A percentile compares a stretch with the other conserved stretches of the same genome.
These are phyloP conservation scores for Diaporthe velutina DNA, from an alignment of 2,329 filamentous ascomycete species.

Conservation along the genomic window DNA sequence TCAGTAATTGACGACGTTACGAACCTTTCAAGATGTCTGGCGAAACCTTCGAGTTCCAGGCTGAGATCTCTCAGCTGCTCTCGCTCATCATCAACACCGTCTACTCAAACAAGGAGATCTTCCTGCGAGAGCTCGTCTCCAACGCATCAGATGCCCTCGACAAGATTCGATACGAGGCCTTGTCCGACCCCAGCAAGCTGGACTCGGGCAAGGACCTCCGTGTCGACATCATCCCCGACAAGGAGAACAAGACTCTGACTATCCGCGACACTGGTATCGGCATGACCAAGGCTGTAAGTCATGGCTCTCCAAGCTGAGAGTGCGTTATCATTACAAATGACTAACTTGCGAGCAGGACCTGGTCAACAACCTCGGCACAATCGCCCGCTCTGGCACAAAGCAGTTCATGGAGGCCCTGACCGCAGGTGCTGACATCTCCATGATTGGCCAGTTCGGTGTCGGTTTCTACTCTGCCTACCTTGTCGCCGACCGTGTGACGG, in stretches of 20 bases:
- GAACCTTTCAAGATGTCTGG: slow-evolving; percentile 76
- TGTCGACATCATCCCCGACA: slow-evolving; percentile 98
- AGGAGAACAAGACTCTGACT: slow-evolving; percentile 97
- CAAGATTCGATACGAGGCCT: slow-evolving; percentile 99
- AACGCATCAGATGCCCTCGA: slow-evolving; percentile 99
- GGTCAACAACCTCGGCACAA: slow-evolving; percentile 99
- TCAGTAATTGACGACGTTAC: slow-evolving; percentile 39
- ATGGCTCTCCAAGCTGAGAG: neutral
- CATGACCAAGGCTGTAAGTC: slow-evolving; percentile 99
- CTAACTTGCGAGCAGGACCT: slow-evolving; percentile 77
- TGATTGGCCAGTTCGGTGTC: slow-evolving; percentile 99
- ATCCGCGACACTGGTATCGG: slow-evolving; percentile 99
- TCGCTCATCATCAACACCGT: slow-evolving; percentile 99
- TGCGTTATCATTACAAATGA: neutral
- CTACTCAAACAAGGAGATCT: slow-evolving; percentile 99
- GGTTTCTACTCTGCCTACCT: slow-evolving; percentile 99
- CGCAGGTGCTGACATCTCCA: slow-evolving; percentile 98
- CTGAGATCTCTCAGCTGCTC: slow-evolving; percentile 99
- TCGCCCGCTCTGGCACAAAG: slow-evolving; percentile 99
- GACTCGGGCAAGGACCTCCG: slow-evolving; percentile 98
- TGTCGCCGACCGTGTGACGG: slow-evolving; percentile 94
- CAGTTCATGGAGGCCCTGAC: slow-evolving; percentile 99
- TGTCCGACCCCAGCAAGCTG: slow-evolving; percentile 97
- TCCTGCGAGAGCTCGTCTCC: slow-evolving; percentile 97
- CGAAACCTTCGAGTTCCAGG: slow-evolving; percentile 99